Percentiles rank a stretch among this genome's conserved stretches.
phyloP scores from a whole-genome alignment of 2,329 filamentous ascomycete genomes.

The Verticillium isaacii region DNA sequence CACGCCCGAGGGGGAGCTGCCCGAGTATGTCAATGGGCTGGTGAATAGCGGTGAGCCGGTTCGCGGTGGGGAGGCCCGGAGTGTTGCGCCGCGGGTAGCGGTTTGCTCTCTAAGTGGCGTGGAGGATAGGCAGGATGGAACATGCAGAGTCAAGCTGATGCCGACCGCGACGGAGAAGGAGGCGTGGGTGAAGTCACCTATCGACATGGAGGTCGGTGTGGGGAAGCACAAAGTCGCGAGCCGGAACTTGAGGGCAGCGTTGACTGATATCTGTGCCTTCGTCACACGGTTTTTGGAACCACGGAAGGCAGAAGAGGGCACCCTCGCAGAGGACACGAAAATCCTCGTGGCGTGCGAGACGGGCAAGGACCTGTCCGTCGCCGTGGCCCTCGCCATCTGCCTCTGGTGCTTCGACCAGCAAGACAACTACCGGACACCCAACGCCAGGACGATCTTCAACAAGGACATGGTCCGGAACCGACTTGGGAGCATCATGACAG shows the following conservation, averaged over 20 bases:
- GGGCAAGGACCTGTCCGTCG: conserved; percentile 77
- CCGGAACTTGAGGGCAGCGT: conserved; percentile 69
- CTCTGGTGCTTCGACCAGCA: conserved; percentile 68
- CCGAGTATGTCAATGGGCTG: conserved; percentile 41
- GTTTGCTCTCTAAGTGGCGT: conserved; percentile 29
- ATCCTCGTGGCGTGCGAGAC: conserved; percentile 67
- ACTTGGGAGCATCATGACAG: conserved; percentile 77
- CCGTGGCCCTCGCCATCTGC: conserved; percentile 68
- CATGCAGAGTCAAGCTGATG: conserved; percentile 38
- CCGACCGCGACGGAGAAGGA: conserved; percentile 39
- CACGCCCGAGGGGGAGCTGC: conserved; percentile 60
- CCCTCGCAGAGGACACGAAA: conserved; percentile 1
- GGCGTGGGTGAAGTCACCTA: conserved; percentile 29
- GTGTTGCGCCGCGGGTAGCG: conserved; percentile 22
- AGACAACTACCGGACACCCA: conserved; percentile 37
- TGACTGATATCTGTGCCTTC: conserved; percentile 60
- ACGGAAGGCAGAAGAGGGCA: background rate
- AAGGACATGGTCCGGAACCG: conserved; percentile 75
- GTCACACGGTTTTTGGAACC: conserved; percentile 32
- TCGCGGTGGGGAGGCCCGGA: background rate
- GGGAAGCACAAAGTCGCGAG: conserved; percentile 73
- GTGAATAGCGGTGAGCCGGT: conserved; percentile 19
- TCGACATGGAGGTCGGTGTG: conserved; percentile 55
- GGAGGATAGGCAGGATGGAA: conserved; percentile 1
- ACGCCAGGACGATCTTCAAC: conserved; percentile 40